These are phyloP conservation scores for Teratosphaeria gauchensis DNA, from an alignment of 2,329 filamentous ascomycete genomes.

Conservation along the genomic window DNA sequence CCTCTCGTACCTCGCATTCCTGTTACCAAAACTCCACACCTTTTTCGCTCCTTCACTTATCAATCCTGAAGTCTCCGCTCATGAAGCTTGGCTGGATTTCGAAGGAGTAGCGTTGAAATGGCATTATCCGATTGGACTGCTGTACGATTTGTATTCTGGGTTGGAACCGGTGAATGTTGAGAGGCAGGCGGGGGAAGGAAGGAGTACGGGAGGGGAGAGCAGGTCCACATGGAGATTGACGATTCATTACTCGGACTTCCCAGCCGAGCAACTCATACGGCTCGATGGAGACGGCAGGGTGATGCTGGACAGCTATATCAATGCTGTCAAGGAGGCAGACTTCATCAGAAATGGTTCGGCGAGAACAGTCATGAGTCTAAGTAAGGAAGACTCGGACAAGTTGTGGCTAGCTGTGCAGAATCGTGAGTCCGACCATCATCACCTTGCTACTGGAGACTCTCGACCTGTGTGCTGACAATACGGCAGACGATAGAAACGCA, in stretches of 20 bases:
- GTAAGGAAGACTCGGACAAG: constrained; percentile 70
- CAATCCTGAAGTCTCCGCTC: constrained; percentile 42
- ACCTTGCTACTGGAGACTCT: neutral
- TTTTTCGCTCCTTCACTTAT: constrained; percentile 55
- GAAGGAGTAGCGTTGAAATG: constrained; percentile 61
- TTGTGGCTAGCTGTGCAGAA: constrained; percentile 74
- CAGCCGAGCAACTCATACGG: constrained; percentile 47
- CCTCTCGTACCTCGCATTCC: constrained; percentile 58
- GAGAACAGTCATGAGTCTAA: constrained; percentile 81
- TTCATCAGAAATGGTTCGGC: constrained; percentile 81
- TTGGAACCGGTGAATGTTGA: constrained; percentile 33
- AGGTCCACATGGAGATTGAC: constrained; percentile 53
- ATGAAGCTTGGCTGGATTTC: constrained; percentile 55
- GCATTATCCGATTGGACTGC: constrained; percentile 60
- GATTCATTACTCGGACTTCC: constrained; percentile 51
- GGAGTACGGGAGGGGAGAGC: neutral
- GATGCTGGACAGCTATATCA: constrained; percentile 57
- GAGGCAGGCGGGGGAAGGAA: neutral
- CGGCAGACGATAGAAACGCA: constrained; percentile 57
- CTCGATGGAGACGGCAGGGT: constrained; percentile 46
- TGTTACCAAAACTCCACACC: constrained; percentile 51
- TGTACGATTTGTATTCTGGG: constrained; percentile 60
- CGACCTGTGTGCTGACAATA: constrained; percentile 2
- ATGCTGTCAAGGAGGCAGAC: constrained; percentile 69
- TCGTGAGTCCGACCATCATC: constrained; percentile 37